Percentiles rank a stretch among this genome's conserved stretches.
Evolutionary conservation across 306 rosid genomes (phyloP).

Genomic region (Hippophae rhamnoides): DNA sequence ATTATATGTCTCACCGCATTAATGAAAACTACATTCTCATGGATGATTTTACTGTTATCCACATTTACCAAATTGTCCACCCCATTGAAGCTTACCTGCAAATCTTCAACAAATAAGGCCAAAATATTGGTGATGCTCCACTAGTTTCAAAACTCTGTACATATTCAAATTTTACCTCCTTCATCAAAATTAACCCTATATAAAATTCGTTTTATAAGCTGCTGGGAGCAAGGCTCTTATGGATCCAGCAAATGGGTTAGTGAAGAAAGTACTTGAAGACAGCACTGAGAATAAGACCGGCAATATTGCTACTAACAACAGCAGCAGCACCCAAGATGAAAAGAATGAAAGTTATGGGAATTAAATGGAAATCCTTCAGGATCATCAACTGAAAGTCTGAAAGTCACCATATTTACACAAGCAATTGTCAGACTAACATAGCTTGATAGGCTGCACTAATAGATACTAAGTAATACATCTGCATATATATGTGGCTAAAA

Average conservation of each 20-base stretch:
- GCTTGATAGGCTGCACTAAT: background rate
- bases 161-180: too few species aligned
- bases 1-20: background rate
- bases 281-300: background rate
- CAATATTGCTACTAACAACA: conserved; percentile 6
- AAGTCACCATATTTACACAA: conserved; percentile 6
- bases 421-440: conserved; percentile 11
- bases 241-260: background rate
- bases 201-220: too few species aligned
- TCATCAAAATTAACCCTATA: too few species aligned
- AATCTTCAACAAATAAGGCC: conserved; percentile 4
- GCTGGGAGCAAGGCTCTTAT: background rate
- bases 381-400: conserved; percentile 7
- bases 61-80: conserved; percentile 1
- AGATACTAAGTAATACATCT: background rate
- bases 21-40: background rate
- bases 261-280: background rate
- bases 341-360: conserved; percentile 9
- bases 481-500: background rate
- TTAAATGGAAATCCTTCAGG: conserved; percentile 16
- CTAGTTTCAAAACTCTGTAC: too few species aligned
- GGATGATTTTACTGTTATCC: background rate
- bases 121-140: too few species aligned
- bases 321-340: conserved; percentile 8
- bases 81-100: background rate